Base-by-base conservation (phyloP, 2,329 filamentous ascomycete genomes). In the Venturia aucupariae region DNA sequence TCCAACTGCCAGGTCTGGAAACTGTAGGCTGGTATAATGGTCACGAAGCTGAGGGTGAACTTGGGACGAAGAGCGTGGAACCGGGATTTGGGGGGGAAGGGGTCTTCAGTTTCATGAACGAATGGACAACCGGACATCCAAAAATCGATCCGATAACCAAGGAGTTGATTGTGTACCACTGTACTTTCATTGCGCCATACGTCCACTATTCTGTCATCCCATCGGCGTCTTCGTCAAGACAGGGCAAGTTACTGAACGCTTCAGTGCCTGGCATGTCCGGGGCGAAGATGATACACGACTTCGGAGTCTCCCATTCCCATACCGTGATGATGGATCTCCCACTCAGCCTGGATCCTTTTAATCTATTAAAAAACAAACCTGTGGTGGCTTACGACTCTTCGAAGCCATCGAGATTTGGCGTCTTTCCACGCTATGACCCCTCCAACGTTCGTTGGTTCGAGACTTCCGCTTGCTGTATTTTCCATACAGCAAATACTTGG, bases 241-340 rank as follows among this genome's bases (percentile, higher is more conserved):
- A 32, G 22, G 27, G 39, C 22, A 73, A 69, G 61, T 68, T 77
- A 60, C 75, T 88, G 64, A 84, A 84, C 67, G 74, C 78, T 7
- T 77, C 85, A 0, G 79, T 90, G 0, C 82, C 85, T 0, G 86
- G 86, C 0, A 78, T 90, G 32, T 76, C 77, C 4, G 82, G 82
- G 1, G 83, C 86, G 1, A 89, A 87, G 71, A 87, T 90, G 81
- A 90, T 90, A 86, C 88, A 90, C 70, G 87, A 90, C 71, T 90
- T 90, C 73, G 87, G 87, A 17, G 86, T 87, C 1, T 88, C 86
- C 1, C 78, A 75, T 5, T 72, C 71, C 5, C 81, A 89, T 69
- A 88, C 86, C 0, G 75, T 90, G 44, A 88, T 90, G 64, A 81
- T 90, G 74, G 87, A 90, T 69, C 77, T 90, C 11, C 88, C 88